Percentiles rank a stretch among this genome's conserved stretches.
phyloP scores from a whole-genome alignment of 192 early-diverging fungal species.

The Haplosporangium gracile region DNA sequence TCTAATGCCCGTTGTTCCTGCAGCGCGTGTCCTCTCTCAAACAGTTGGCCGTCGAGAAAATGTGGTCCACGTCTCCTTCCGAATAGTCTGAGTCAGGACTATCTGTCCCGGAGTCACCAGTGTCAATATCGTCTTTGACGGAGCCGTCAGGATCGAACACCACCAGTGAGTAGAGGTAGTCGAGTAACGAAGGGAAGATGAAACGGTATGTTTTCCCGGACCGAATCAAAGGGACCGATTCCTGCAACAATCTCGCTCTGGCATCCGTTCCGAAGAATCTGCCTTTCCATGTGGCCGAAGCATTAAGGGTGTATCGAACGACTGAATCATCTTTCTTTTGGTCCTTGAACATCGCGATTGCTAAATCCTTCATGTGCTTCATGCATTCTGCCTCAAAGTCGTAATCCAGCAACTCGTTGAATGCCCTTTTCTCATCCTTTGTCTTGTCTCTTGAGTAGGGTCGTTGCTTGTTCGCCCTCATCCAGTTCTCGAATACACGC shows the following conservation, averaged over 20 bases:
- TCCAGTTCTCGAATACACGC: background rate
- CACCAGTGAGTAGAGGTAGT: background rate
- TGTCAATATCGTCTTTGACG: background rate
- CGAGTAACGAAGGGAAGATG: background rate
- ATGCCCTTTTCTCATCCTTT: background rate
- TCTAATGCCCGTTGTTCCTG: background rate
- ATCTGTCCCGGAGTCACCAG: background rate
- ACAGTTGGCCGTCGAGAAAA: background rate
- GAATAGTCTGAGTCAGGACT: background rate
- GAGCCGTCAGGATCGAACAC: background rate
- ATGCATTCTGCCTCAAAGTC: background rate
- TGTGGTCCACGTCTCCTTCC: background rate
- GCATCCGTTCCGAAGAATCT: background rate
- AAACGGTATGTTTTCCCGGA: background rate
- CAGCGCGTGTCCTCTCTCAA: background rate
- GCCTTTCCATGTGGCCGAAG: background rate
- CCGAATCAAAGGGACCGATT: background rate
- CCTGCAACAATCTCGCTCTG: background rate
- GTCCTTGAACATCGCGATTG: background rate
- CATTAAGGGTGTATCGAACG: background rate
- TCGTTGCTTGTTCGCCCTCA: background rate
- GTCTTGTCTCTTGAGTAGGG: background rate
- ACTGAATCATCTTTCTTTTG: background rate
- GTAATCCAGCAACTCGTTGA: background rate
- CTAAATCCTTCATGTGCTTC: background rate